Base-by-base conservation (phyloP, 1,284 basidiomycete genomes). In the Athelia psychrophila region DNA sequence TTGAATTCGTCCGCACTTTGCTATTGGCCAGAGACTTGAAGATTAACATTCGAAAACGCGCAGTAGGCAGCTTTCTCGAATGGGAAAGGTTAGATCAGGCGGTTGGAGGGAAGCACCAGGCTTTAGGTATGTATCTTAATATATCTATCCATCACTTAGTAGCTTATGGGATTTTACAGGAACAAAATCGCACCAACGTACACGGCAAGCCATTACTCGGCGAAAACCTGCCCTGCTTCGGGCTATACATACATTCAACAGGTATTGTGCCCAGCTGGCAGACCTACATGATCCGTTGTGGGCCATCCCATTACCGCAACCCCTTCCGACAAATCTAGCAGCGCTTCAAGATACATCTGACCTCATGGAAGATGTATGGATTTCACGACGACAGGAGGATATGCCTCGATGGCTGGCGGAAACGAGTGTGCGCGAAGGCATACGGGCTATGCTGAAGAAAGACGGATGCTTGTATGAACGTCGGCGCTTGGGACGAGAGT, bases 311-410 rank as follows among this genome's bases (percentile, higher is more conserved):
- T 46, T 73, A 18, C 72, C 69, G 5, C 22, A 47, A 2, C 61
- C 60, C 0, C 65, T 73, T 0, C 65, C 63, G 0, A 64, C 58
- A 0, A 58, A 64, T 22, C 58, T 76, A 0, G 51, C 53, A 0
- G 58, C 57, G 0, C 60, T 76, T 12, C 57, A 64, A 2, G 62
- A 68, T 8, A 48, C 64, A 45, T 50, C 64, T 0, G 52, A 36
- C 2, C 55, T 76, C 0, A 66, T 74, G 60, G 62, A 73, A 42
- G 74, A 76, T 51, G 62, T 76, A 0, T 77, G 74, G 74, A 67
- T 73, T 4, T 54, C 59, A 0, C 60, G 54, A 2, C 50, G 59
- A 0, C 8, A 51, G 0, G 56, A 49, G 2, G 48, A 50, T 2
- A 32, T 54, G 25, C 72, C 70, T 1, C 49, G 47, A 10, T 76